phyloP scores from a whole-genome alignment of 1,139 yeast genomes.

The Saccharomyces hybrid region DNA sequence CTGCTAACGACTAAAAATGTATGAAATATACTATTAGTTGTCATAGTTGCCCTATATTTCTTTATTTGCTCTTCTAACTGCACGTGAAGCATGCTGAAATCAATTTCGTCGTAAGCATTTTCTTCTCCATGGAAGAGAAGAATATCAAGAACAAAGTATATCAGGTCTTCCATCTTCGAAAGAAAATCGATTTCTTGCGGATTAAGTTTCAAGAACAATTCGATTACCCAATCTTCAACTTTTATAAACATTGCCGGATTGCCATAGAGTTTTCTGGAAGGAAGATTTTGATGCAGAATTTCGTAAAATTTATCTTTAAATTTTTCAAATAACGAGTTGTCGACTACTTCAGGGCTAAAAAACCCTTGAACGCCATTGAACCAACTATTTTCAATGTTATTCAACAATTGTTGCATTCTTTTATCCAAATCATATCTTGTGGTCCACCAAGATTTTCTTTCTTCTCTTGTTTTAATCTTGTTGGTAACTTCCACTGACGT shows the following conservation, averaged over 20 bases:
- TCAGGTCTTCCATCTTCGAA: constrained; percentile 52
- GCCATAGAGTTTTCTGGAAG: constrained; percentile 32
- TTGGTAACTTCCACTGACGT: constrained; percentile 49
- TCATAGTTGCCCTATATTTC: constrained; percentile 21
- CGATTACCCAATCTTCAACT: constrained; percentile 44
- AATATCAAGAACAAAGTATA: constrained; percentile 54
- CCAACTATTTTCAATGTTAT: constrained; percentile 58
- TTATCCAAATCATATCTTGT: constrained; percentile 55
- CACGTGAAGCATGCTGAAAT: constrained; percentile 45
- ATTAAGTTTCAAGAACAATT: constrained; percentile 45
- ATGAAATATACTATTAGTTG: constrained; percentile 37
- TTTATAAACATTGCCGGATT: constrained; percentile 29
- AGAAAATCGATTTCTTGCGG: constrained; percentile 28
- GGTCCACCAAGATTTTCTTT: constrained; percentile 73
- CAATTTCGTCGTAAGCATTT: constrained; percentile 57
- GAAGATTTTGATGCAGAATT: constrained; percentile 33
- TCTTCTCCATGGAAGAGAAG: constrained; percentile 56
- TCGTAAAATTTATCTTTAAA: constrained; percentile 37
- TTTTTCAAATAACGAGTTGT: constrained; percentile 27
- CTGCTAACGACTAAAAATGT: constrained; percentile 62
- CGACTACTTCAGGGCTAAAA: constrained; percentile 36
- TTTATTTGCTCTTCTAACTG: constrained; percentile 43
- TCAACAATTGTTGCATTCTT: constrained; percentile 46
- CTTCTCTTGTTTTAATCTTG: constrained; percentile 43
- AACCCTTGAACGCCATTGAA: constrained; percentile 72